Conservation (phyloP, 2,329 filamentous ascomycete genomes). For the Ophiostoma quercus region DNA sequence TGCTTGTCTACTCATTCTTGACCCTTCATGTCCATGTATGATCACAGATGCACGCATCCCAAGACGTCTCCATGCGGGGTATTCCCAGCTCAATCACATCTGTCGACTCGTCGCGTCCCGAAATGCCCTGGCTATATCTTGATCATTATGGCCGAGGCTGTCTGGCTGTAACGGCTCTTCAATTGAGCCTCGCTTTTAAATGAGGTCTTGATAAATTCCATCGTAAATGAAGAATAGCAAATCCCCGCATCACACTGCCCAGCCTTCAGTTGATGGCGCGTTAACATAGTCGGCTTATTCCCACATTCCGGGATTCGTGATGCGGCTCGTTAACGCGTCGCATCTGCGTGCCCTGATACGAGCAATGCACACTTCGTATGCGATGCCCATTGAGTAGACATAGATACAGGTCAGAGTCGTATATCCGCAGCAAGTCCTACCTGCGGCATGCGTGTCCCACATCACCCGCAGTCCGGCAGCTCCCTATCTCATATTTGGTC, state of each 20-base stretch:
- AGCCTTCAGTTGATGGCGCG: too few species aligned
- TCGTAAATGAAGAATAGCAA: too few species aligned
- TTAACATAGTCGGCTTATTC: background rate
- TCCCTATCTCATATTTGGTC: background rate
- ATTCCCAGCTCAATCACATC: background rate
- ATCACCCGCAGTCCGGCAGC: conserved; percentile 5
- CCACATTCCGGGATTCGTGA: background rate
- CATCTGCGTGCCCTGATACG: background rate
- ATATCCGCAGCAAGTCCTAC: conserved; percentile 5
- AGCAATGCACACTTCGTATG: background rate
- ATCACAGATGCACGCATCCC: background rate
- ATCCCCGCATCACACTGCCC: too few species aligned
- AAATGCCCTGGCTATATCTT: conserved; percentile 1
- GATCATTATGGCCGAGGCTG: background rate
- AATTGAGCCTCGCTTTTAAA: background rate
- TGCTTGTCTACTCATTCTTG: background rate
- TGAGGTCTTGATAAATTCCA: too few species aligned
- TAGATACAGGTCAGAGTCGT: background rate
- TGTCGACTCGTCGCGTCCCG: background rate
- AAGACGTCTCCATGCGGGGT: background rate
- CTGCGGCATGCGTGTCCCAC: too few species aligned
- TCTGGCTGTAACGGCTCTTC: background rate
- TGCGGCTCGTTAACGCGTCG: background rate
- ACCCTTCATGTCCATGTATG: background rate
- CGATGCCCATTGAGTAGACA: background rate